Evolutionary conservation across 495 filamentous ascomycete species (phyloP).

Genomic region (Neurospora intermedia): DNA sequence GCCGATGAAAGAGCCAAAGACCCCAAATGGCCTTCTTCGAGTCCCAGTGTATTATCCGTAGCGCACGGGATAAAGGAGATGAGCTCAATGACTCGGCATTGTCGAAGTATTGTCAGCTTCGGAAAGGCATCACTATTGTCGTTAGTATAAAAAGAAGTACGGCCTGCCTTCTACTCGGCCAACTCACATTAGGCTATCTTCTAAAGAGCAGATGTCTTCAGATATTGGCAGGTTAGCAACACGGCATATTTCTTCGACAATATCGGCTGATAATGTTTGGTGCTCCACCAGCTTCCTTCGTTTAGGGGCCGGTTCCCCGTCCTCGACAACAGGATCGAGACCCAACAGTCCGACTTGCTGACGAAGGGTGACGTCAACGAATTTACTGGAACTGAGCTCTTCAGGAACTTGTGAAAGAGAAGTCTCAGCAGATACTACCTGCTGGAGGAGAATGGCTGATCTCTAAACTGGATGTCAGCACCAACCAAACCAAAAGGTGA

Average conservation of each 20-base stretch:
- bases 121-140: constrained; percentile 17
- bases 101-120: constrained; percentile 14
- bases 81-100: constrained; percentile 25
- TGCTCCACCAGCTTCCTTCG: constrained; percentile 20
- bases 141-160: background rate
- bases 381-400: constrained; percentile 13
- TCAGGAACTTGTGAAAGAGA: background rate
- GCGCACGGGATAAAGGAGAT: constrained; percentile 27
- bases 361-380: constrained; percentile 18
- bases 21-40: background rate
- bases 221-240: constrained; percentile 12
- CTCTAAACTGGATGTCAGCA: constrained; percentile 20
- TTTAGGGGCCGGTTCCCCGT: constrained; percentile 19
- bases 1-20: no score
- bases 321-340: constrained; percentile 3
- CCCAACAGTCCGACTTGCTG: constrained; percentile 15
- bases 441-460: constrained; percentile 22
- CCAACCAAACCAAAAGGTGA: background rate
- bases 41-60: constrained; percentile 21
- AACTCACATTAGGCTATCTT: background rate
- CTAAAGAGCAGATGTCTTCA: constrained; percentile 1
- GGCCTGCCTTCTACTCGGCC: background rate
- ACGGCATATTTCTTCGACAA: constrained; percentile 14
- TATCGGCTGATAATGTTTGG: constrained; percentile 2
- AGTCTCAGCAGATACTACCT: constrained; percentile 3